phyloP scores from a whole-genome alignment of 2,329 filamentous ascomycete species.

The Apiospora koreana region DNA sequence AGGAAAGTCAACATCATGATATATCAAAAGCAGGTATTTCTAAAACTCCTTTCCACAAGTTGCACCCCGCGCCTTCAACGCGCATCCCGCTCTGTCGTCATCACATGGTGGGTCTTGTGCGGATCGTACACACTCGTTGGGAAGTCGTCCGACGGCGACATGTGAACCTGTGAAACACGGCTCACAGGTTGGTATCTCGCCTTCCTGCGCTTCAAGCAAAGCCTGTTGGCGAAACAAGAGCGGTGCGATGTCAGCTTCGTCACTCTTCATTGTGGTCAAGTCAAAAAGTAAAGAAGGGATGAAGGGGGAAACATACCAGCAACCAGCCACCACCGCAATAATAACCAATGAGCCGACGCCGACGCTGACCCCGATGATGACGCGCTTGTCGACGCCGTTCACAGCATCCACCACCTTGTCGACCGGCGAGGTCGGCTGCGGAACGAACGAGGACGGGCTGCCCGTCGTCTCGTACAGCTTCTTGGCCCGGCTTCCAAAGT shows the following conservation, averaged over 20 bases:
- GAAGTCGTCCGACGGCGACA: background rate
- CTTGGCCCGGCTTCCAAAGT: slow-evolving; percentile 44
- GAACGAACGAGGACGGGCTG: slow-evolving; percentile 44
- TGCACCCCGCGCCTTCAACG: background rate
- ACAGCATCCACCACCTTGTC: slow-evolving; percentile 4
- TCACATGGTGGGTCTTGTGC: background rate
- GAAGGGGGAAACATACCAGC: background rate
- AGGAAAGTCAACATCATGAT: background rate
- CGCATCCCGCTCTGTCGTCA: background rate
- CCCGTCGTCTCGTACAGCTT: slow-evolving; percentile 41
- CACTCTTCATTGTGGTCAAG: background rate
- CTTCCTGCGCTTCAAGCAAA: background rate
- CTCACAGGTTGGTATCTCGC: background rate
- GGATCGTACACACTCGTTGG: background rate
- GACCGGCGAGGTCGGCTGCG: slow-evolving; percentile 31
- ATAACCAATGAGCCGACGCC: slow-evolving; percentile 1
- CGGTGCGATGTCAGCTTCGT: background rate
- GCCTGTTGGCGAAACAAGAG: background rate
- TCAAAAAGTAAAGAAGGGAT: too few species aligned
- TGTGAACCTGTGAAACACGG: background rate
- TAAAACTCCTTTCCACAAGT: background rate
- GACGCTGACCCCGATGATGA: background rate
- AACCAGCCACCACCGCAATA: background rate
- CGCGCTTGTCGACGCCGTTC: background rate
- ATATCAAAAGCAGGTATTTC: background rate